Evolutionary conservation across 1,284 basidiomycete species (phyloP).

Genomic region (Tilletia indica): DNA sequence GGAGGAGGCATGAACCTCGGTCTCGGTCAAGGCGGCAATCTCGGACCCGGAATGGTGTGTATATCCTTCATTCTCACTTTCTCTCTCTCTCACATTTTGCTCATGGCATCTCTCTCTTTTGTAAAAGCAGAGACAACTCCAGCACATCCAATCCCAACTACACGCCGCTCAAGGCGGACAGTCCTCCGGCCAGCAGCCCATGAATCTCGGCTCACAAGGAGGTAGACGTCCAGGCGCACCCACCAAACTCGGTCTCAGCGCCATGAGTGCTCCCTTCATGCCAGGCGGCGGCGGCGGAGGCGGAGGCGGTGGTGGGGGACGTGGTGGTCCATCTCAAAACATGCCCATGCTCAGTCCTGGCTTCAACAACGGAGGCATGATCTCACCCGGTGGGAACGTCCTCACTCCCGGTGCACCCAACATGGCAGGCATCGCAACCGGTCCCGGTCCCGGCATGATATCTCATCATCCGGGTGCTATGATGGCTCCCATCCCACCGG

Average conservation of each 20-base stretch:
- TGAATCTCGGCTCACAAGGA: background rate
- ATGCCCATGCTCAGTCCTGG: too few species aligned
- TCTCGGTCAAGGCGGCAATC: background rate
- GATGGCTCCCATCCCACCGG: background rate
- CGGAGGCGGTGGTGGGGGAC: background rate
- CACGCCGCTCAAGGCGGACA: background rate
- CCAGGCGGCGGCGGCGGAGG: background rate
- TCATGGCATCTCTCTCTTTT: too few species aligned
- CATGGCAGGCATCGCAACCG: background rate
- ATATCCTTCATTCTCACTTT: too few species aligned
- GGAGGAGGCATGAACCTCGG: too few species aligned
- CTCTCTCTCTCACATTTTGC: too few species aligned
- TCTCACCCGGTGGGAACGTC: background rate
- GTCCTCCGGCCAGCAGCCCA: background rate
- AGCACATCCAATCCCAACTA: constrained; percentile 4
- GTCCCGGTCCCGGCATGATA: background rate
- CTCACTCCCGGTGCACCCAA: background rate
- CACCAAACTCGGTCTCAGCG: background rate
- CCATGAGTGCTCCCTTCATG: background rate
- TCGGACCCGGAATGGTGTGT: background rate
- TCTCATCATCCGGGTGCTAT: background rate
- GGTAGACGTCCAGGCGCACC: background rate
- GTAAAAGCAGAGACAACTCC: background rate
- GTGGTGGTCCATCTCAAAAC: too few species aligned
- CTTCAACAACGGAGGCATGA: background rate